A percentile compares a stretch with the other conserved stretches of the same genome.
phyloP scores from a whole-genome alignment of 352 stramenopile genomes.

The Pythium dissimile region DNA sequence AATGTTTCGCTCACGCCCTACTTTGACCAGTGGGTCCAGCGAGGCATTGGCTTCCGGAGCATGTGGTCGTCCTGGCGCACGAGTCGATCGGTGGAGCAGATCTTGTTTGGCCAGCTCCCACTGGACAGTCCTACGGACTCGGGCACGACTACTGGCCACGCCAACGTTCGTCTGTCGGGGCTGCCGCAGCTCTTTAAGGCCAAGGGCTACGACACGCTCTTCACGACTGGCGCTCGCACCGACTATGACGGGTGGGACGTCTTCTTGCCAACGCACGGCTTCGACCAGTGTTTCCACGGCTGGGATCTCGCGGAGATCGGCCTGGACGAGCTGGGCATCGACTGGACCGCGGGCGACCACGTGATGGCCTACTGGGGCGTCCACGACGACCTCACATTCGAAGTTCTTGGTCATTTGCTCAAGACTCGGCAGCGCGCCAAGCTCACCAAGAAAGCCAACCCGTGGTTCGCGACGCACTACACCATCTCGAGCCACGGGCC shows the following conservation, averaged over 20 bases:
- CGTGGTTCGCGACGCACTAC: slow-evolving; percentile 64
- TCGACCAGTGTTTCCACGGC: slow-evolving; percentile 42
- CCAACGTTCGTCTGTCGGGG: slow-evolving; percentile 34
- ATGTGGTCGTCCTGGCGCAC: slow-evolving; percentile 70
- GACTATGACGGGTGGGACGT: slow-evolving; percentile 63
- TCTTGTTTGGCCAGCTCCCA: slow-evolving; percentile 60
- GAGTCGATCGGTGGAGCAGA: slow-evolving; percentile 60
- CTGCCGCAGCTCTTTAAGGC: slow-evolving; percentile 53
- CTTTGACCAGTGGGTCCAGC: slow-evolving; percentile 54
- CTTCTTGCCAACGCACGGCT: slow-evolving; percentile 56
- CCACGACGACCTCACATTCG: slow-evolving; percentile 66
- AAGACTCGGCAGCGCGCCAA: slow-evolving; percentile 26
- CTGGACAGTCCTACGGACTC: slow-evolving; percentile 57
- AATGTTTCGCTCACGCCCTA: slow-evolving; percentile 61
- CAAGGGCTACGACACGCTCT: slow-evolving; percentile 61
- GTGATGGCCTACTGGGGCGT: slow-evolving; percentile 67
- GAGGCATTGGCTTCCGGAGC: slow-evolving; percentile 49
- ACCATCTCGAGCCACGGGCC: slow-evolving; percentile 73
- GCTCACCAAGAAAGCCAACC: slow-evolving; percentile 19
- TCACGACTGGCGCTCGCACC: slow-evolving; percentile 51
- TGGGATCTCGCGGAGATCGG: slow-evolving; percentile 44
- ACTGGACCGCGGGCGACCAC: slow-evolving; percentile 48
- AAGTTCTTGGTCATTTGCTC: slow-evolving; percentile 46
- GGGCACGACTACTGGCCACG: slow-evolving; percentile 38
- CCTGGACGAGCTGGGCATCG: slow-evolving; percentile 40